Base-by-base conservation (phyloP, 805 yeast genomes). In the Yamadazyma philogaea region DNA sequence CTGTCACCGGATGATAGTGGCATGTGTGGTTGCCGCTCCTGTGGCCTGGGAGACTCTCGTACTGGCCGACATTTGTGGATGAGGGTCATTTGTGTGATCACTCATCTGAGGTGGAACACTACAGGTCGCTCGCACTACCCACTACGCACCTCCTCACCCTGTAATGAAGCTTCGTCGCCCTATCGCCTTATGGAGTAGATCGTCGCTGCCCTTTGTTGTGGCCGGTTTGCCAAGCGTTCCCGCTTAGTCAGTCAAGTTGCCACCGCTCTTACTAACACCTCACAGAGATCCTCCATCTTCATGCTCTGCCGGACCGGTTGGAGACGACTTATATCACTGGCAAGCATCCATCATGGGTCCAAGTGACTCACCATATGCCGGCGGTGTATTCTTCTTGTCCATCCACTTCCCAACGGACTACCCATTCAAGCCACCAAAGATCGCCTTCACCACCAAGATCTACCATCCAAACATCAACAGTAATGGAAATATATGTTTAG, bases 291-390 rank as follows among this genome's bases (percentile, higher is more conserved):
- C 99, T 51, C 98, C 98, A 57, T 86, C 97, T 49, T 90, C 96
- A 35, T 93, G 98, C 71, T 89, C 97, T 18, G 99, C 99, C 8
- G 99, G 99, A 32, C 99, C 99, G 56, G 93, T 88, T 35, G 97
- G 97, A 37, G 98, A 93, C 57, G 99, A 91, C 67, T 74, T 91
- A 61, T 93, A 85, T 73, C 98, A 91, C 75, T 93, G 99, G 99
- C 98, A 93, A 72, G 99, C 98, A 32, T 90, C 98, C 34, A 93
- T 93, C 64, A 88, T 93, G 95, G 99, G 99, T 38, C 99, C 99
- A 39, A 79, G 96, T 54, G 98, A 93, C 70, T 87, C 96, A 37
- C 93, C 83, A 50, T 78, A 78, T 44, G 81, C 82, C 17, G 91
- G 91, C 52, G 99, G 98, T 59, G 96, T 91, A 34, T 93, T 93